Percentiles rank a stretch among this genome's conserved stretches.
These are phyloP conservation scores for Fusarium sp. DNA, from an alignment of 2,329 filamentous ascomycete genomes.

Conservation along the genomic window DNA sequence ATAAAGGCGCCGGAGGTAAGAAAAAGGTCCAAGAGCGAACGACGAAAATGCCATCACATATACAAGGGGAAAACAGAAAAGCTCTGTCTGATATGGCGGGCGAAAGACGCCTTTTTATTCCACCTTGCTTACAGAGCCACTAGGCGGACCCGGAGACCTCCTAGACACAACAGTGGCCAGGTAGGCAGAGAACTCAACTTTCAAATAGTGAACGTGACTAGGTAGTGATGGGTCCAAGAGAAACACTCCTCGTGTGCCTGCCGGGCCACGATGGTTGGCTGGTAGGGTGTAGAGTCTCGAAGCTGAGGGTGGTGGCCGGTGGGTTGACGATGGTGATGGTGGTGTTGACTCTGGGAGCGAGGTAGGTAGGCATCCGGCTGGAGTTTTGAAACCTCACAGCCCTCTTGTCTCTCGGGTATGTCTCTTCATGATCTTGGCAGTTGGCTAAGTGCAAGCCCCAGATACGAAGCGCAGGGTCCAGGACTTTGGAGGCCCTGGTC, in stretches of 20 bases:
- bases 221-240: constrained; percentile 13
- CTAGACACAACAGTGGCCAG: background rate
- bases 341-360: constrained; percentile 22
- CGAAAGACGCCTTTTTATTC: constrained; percentile 29
- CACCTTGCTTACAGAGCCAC: constrained; percentile 31
- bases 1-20: constrained; percentile 10
- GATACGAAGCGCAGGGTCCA: constrained; percentile 36
- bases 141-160: constrained; percentile 17
- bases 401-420: constrained; percentile 16
- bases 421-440: constrained; percentile 6
- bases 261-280: constrained; percentile 37
- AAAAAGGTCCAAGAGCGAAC: constrained; percentile 20
- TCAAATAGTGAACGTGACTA: constrained; percentile 38
- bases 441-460: constrained; percentile 12
- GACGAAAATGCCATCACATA: constrained; percentile 34
- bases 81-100: constrained; percentile 15
- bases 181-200: constrained; percentile 33
- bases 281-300: constrained; percentile 23
- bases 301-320: constrained; percentile 31
- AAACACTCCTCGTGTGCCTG: constrained; percentile 36
- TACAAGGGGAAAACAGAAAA: constrained; percentile 12
- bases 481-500: constrained; percentile 8
- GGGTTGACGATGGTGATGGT: constrained; percentile 37
- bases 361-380: constrained; percentile 14
- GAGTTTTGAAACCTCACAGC: constrained; percentile 35